A percentile compares a stretch with the other conserved stretches of the same genome.
phyloP scores from a whole-genome alignment of 2,329 filamentous ascomycete genomes.

The Beauveria rudraprayagi region DNA sequence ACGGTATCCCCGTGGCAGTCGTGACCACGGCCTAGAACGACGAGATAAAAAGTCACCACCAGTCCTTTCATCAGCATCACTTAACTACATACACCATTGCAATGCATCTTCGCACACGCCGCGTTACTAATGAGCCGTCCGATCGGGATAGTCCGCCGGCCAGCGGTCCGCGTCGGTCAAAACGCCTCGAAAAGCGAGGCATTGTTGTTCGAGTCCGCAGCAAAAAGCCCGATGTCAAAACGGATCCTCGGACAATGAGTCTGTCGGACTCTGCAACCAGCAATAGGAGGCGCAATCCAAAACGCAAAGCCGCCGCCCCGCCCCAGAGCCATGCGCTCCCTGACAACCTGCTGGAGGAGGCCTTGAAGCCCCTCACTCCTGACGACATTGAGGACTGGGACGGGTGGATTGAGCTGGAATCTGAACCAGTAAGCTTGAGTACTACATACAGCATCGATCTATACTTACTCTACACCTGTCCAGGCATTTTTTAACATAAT shows the following conservation, averaged over 20 bases:
- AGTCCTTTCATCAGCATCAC: neutral
- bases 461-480: conserved; percentile 12
- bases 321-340: conserved; percentile 20
- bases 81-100: neutral
- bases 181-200: neutral
- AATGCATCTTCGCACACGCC: neutral
- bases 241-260: neutral
- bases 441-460: neutral
- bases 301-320: conserved; percentile 34
- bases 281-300: conserved; percentile 31
- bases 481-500: conserved; percentile 83
- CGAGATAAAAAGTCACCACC: too few species aligned
- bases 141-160: neutral
- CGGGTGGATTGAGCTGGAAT: conserved; percentile 80
- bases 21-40: neutral
- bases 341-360: conserved; percentile 36
- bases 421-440: conserved; percentile 61
- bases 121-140: neutral
- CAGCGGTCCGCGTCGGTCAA: neutral
- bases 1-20: neutral
- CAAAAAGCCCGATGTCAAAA: neutral
- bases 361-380: conserved; percentile 38
- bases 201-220: neutral
- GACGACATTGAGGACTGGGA: conserved; percentile 55
- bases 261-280: conserved; percentile 10